Base-by-base conservation (phyloP, 208 protist genomes). In the Wallacemonas sp. region DNA sequence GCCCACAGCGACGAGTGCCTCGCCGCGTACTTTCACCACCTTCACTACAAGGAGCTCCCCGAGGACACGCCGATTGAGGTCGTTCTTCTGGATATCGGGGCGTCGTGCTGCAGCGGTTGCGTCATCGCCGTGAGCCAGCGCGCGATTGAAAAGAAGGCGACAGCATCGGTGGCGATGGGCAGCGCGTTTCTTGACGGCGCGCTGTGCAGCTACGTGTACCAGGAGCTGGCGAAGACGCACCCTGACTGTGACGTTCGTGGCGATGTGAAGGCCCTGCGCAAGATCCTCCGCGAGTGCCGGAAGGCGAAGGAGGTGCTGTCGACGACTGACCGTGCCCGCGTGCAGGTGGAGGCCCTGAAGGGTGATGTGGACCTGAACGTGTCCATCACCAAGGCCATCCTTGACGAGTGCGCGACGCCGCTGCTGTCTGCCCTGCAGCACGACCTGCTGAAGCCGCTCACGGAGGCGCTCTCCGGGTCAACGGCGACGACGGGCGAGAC, bases 251-350 rank as follows among this genome's bases (percentile, higher is more conserved):
- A 9, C 44, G 57, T 55, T 2, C 70, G 68, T 15, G 78, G 73
- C 15, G 76, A 90, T 46, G 59, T 78, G 10, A 87, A 88, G 67
- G 54, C 70, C 24, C 73, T 72, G 46, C 79, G 78, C 19, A 82
- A 80, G 65, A 71, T 92, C 12, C 38, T 83, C 45, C 73, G 70
- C 12, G 83, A 89, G 69, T 83, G 79, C 66, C 68, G 72, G 21
- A 89, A 89, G 68, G 75, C 78, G 21, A 92, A 92, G 67, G 83
- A 90, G 76, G 74, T 88, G 24, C 66, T 92, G 24, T 92, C 86
- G 24, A 88, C 86, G 15, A 52, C 68, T 2, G 76, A 88, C 24
- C 63, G 81, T 55, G 72, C 80, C 1, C 52, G 42, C 8, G 67
- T 90, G 54, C 69, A 84, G 69, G 44, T 87, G 10, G 86, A 92